Conservation (phyloP, 305 asterid species). For the Rubia peregrina region DNA sequence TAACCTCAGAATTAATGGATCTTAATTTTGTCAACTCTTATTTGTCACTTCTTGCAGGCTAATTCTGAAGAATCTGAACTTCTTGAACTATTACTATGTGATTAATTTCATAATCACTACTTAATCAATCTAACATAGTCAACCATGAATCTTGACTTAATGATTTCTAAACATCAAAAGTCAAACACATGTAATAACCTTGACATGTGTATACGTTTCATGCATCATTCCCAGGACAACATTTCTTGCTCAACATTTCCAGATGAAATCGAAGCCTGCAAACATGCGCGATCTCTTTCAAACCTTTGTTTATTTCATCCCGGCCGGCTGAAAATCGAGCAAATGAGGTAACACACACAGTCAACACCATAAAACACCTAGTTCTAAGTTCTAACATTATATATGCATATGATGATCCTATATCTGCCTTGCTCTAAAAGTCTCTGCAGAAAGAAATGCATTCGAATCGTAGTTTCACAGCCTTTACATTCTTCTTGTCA, state of each 20-base stretch:
- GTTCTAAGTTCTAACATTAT: not conserved
- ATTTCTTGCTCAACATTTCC: not conserved
- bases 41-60: not conserved
- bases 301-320: constrained; percentile 4
- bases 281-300: not conserved
- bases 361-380: not conserved
- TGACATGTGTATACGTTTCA: not conserved
- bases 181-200: not conserved
- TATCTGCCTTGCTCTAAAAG: not conserved
- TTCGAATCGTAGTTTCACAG: not conserved
- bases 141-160: not conserved
- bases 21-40: not conserved
- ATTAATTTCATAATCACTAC: not conserved
- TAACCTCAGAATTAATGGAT: not conserved
- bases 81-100: not conserved
- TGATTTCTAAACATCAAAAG: not conserved
- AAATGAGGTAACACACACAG: not conserved
- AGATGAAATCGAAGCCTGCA: not conserved
- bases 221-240: not conserved
- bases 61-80: not conserved
- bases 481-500: not conserved
- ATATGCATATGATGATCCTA: not conserved
- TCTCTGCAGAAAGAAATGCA: not conserved
- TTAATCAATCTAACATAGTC: not conserved
- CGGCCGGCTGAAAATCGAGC: not conserved